phyloP scores from a whole-genome alignment of 2,329 filamentous ascomycete species.

The Colletotrichum melonis region DNA sequence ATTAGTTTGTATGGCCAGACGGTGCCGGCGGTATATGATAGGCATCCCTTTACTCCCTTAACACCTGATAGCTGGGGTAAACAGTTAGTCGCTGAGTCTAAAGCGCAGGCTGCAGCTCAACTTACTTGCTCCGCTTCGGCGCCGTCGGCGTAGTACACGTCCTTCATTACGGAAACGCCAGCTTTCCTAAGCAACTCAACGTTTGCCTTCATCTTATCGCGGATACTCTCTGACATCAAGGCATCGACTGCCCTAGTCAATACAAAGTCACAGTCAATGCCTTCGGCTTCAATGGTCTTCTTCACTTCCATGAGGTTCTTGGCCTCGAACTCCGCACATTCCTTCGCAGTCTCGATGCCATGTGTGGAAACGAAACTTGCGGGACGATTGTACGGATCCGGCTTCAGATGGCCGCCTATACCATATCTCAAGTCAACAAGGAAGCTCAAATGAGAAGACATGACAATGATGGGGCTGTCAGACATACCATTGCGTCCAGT shows the following conservation, averaged over 20 bases:
- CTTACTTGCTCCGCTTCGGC: conserved; percentile 44
- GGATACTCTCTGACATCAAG: conserved; percentile 42
- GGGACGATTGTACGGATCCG: conserved; percentile 65
- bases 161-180: conserved; percentile 40
- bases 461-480: conserved; percentile 46
- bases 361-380: conserved; percentile 65
- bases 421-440: conserved; percentile 56
- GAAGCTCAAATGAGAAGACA: conserved; percentile 57
- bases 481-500: conserved; percentile 65
- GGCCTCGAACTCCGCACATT: conserved; percentile 60
- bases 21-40: conserved; percentile 46
- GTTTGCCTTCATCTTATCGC: conserved; percentile 39
- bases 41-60: conserved; percentile 53
- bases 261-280: conserved; percentile 57
- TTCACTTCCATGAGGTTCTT: conserved; percentile 52
- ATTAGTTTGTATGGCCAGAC: conserved; percentile 45
- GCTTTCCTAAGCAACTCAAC: conserved; percentile 46
- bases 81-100: conserved; percentile 42
- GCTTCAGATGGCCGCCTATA: conserved; percentile 60
- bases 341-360: conserved; percentile 39
- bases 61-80: conserved; percentile 53
- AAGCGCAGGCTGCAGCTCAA: conserved; percentile 38
- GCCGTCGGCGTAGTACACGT: conserved; percentile 43
- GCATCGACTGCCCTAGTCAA: conserved; percentile 53
- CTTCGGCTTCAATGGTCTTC: conserved; percentile 48